phyloP scores from a whole-genome alignment of 768 basidiomycete genomes.

The Lentinula sp. region DNA sequence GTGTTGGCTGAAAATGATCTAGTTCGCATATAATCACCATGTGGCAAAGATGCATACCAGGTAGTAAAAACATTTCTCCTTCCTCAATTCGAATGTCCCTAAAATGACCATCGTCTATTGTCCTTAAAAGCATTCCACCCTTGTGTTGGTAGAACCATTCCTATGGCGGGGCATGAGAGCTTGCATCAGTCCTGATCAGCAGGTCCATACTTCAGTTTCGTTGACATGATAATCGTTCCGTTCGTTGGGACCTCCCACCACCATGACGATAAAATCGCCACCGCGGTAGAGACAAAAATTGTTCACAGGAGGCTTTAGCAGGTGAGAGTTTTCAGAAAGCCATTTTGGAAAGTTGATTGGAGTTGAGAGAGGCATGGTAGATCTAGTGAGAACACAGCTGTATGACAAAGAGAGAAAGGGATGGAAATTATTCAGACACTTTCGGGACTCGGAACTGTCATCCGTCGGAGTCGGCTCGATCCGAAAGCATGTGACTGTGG shows the following conservation, averaged over 20 bases:
- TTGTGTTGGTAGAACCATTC: slow-evolving; percentile 99
- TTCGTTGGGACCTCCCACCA: slow-evolving; percentile 91
- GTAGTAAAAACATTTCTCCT: slow-evolving; percentile 95
- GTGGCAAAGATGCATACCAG: slow-evolving; percentile 45
- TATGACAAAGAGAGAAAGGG: no score
- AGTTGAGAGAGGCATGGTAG: slow-evolving; percentile 62
- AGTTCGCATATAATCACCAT: background rate
- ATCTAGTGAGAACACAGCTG: no score
- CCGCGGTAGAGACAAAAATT: slow-evolving; percentile 83
- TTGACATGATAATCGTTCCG: slow-evolving; percentile 94
- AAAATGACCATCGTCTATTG: slow-evolving; percentile 76
- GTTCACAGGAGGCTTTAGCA: slow-evolving; percentile 88
- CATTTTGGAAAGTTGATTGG: slow-evolving; percentile 90
- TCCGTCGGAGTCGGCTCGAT: background rate
- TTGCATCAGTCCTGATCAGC: no score
- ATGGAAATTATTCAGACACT: no score
- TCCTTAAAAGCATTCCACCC: slow-evolving; percentile 85
- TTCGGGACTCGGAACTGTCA: background rate
- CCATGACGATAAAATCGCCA: slow-evolving; percentile 91
- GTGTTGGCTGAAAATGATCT: slow-evolving; percentile 65
- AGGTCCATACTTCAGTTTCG: slow-evolving; percentile 69
- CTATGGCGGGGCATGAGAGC: slow-evolving; percentile 24
- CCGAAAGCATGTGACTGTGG: background rate
- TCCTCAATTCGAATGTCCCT: slow-evolving; percentile 86
- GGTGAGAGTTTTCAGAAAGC: slow-evolving; percentile 75